These are phyloP conservation scores for Xylaria sp. DNA, from an alignment of 2,329 filamentous ascomycete genomes.

Conservation along the genomic window DNA sequence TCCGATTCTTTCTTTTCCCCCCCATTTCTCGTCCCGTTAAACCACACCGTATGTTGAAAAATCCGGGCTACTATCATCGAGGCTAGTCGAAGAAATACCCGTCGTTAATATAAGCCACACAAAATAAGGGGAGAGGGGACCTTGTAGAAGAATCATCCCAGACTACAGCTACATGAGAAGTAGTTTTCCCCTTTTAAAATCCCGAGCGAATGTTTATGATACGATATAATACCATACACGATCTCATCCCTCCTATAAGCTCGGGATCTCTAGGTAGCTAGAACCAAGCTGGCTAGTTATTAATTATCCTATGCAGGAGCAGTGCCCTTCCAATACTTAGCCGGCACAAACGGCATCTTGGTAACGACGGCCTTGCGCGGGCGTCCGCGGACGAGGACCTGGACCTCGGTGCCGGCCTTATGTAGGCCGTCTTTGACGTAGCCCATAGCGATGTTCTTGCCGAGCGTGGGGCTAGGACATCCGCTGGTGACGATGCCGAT, in stretches of 20 bases:
- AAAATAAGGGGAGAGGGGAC: background rate
- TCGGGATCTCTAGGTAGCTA: background rate
- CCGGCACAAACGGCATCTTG: slow-evolving; percentile 89
- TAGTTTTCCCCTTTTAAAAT: background rate
- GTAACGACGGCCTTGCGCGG: slow-evolving; percentile 77
- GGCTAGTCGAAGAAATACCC: background rate
- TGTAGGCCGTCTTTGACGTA: slow-evolving; percentile 85
- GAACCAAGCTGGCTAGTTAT: background rate
- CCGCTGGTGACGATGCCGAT: slow-evolving; percentile 89
- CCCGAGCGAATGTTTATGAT: background rate
- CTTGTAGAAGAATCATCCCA: background rate
- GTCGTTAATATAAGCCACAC: background rate
- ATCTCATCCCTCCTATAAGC: background rate
- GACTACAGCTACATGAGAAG: background rate
- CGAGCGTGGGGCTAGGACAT: slow-evolving; percentile 85
- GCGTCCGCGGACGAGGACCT: slow-evolving; percentile 81
- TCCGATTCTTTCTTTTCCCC: background rate
- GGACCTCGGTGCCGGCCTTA: slow-evolving; percentile 84
- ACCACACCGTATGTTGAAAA: slow-evolving; percentile 33
- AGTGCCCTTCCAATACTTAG: slow-evolving; percentile 74
- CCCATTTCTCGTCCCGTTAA: slow-evolving; percentile 11
- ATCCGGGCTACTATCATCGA: background rate
- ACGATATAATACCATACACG: background rate
- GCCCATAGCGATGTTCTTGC: slow-evolving; percentile 95
- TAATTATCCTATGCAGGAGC: slow-evolving; percentile 31